phyloP scores from a whole-genome alignment of 371 early-diverging fungal species.

The Parasitella parasitica region DNA sequence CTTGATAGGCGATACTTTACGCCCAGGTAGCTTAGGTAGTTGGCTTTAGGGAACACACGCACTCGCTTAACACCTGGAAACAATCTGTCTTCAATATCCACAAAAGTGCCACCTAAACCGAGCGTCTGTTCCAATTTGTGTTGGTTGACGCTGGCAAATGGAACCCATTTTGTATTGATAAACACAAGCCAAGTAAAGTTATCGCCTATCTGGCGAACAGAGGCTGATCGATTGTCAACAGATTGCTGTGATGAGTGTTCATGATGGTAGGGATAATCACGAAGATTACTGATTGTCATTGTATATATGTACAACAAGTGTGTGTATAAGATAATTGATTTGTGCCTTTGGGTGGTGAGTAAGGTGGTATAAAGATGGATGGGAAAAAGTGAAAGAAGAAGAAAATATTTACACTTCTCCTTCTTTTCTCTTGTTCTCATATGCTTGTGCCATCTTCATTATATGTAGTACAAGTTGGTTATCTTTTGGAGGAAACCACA shows the following conservation, averaged over 20 bases:
- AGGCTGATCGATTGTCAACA: conserved; percentile 20
- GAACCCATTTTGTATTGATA: conserved; percentile 44
- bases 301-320: not conserved
- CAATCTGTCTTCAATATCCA: conserved; percentile 44
- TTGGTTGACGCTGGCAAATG: conserved; percentile 44
- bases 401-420: too few species aligned
- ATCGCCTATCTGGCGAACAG: conserved; percentile 15
- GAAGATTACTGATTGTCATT: conserved; percentile 30
- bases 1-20: conserved; percentile 52
- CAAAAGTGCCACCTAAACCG: conserved; percentile 50
- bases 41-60: conserved; percentile 50
- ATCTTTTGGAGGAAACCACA: too few species aligned
- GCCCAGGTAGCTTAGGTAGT: conserved; percentile 47
- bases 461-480: too few species aligned
- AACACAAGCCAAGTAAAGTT: conserved; percentile 49
- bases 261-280: conserved; percentile 40
- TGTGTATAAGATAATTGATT: too few species aligned
- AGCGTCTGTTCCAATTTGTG: conserved; percentile 45
- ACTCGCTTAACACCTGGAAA: conserved; percentile 49
- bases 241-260: conserved; percentile 37
- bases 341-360: not conserved
- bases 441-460: too few species aligned
- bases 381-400: not conserved
- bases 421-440: too few species aligned
- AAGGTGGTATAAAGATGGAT: too few species aligned